These are phyloP conservation scores for Corymbia calophylla DNA, from an alignment of 441 rosid species.

Conservation along the genomic window DNA sequence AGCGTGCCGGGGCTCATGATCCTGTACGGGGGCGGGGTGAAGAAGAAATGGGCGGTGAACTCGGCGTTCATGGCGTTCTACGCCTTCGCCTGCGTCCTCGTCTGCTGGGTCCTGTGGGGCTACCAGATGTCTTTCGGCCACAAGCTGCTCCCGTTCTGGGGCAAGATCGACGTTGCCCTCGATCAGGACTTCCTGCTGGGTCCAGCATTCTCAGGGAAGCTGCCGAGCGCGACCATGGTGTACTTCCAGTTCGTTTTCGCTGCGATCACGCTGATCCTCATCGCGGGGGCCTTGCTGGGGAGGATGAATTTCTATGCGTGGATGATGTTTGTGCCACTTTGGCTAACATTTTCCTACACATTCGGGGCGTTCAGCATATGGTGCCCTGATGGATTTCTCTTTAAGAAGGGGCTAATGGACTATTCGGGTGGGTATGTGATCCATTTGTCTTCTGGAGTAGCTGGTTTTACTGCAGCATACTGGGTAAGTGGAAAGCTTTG, in stretches of 20 bases:
- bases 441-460: conserved; percentile 52
- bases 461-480: conserved; percentile 45
- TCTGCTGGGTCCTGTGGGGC: conserved; percentile 56
- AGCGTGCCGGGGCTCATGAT: conserved; percentile 44
- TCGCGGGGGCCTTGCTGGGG: conserved; percentile 48
- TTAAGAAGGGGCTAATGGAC: conserved; percentile 30
- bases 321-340: conserved; percentile 55
- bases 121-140: conserved; percentile 38
- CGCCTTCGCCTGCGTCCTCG: conserved; percentile 42
- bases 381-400: conserved; percentile 26
- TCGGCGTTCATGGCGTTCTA: conserved; percentile 54
- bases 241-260: conserved; percentile 50
- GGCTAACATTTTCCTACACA: conserved; percentile 47
- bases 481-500: too few relatives aligned
- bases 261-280: conserved; percentile 42
- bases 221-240: conserved; percentile 44
- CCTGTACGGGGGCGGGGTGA: conserved; percentile 45
- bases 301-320: conserved; percentile 52
- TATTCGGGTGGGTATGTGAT: conserved; percentile 53
- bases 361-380: conserved; percentile 37
- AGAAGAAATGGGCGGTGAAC: conserved; percentile 59
- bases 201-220: conserved; percentile 13
- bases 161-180: conserved; percentile 19
- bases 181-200: conserved; percentile 14
- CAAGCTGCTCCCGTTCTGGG: conserved; percentile 21